phyloP scores from a whole-genome alignment of 2,329 filamentous ascomycete genomes.

The Diaporthe capsici region DNA sequence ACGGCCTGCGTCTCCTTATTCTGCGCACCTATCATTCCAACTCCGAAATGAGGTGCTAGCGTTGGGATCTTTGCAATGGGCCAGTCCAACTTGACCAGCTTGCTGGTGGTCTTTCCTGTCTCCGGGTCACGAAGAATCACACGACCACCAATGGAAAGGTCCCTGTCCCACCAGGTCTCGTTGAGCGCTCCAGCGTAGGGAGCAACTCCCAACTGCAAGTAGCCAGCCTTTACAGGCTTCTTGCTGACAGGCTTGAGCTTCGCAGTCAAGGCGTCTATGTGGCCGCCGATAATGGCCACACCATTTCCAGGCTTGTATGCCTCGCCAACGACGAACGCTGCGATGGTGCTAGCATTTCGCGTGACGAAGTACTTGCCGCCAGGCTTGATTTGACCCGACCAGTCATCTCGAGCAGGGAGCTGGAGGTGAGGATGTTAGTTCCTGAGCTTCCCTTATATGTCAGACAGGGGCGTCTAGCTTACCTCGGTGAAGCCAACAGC shows the following conservation, averaged over 20 bases:
- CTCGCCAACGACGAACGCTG: slow-evolving; percentile 87
- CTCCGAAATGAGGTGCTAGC: slow-evolving; percentile 93
- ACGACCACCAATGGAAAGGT: slow-evolving; percentile 89
- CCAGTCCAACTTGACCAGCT: slow-evolving; percentile 93
- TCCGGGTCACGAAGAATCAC: slow-evolving; percentile 83
- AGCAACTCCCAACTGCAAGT: slow-evolving; percentile 89
- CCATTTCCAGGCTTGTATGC: slow-evolving; percentile 89
- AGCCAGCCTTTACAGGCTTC: slow-evolving; percentile 87
- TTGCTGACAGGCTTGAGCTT: slow-evolving; percentile 92
- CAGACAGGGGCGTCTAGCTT: slow-evolving; percentile 37
- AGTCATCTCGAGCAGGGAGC: slow-evolving; percentile 84
- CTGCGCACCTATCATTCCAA: slow-evolving; percentile 74
- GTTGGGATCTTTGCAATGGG: slow-evolving; percentile 93
- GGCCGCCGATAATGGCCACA: slow-evolving; percentile 88
- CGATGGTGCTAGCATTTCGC: slow-evolving; percentile 87
- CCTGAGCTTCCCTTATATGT: neutral
- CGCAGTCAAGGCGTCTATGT: slow-evolving; percentile 92
- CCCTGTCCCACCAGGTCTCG: slow-evolving; percentile 96
- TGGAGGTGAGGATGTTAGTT: slow-evolving; percentile 51
- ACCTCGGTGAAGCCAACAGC: slow-evolving; percentile 82
- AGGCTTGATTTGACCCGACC: slow-evolving; percentile 78
- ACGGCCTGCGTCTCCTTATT: slow-evolving; percentile 96
- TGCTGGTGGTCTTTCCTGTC: slow-evolving; percentile 82
- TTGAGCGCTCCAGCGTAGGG: slow-evolving; percentile 92
- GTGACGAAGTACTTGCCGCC: slow-evolving; percentile 92